Base-by-base conservation (phyloP, 176 grass and related monocot species). In the Thinopyrum elongatum region DNA sequence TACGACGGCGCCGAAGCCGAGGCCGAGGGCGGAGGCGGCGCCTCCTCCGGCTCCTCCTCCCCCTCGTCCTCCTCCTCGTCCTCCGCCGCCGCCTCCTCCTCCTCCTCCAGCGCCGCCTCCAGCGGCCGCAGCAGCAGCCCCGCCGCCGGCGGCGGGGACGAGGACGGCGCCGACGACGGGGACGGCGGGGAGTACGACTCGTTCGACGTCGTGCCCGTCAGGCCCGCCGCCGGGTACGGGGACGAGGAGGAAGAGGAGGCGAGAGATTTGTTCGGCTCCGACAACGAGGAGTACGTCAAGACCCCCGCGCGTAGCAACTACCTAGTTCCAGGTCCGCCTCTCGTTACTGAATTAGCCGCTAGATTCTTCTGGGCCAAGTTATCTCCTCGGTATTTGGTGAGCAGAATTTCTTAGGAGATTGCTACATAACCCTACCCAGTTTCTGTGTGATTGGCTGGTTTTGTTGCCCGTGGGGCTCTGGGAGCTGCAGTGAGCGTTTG, bases 221-320 rank as follows among this genome's bases (percentile, higher is more conserved):
- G 63, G 80, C 35, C 59, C 53, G 28, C 79, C 17, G 76, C 31
- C 10, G 86, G 81, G 22, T 85, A 70, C 11, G 78, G 71, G 75
- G 85, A 88, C 10, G 88, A 83, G 0, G 88, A 83, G 29, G 83
- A 84, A 11, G 82, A 85, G 38, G 93, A 95, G 15, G 90, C 94
- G 35, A 93, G 85, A 61, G 94, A 99, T 93, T 88, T 99, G 65
- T 99, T 99, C 84, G 97, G 94, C 51, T 90, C 90, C 57, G 97
- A 99, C 67, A 99, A 99, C 77, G 94, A 94, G 67, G 90, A 95
- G 35, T 99, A 96, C 81, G 77, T 91, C 70, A 95, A 78, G 75
- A 99, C 94, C 33, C 88, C 85, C 36, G 88, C 94, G 19, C 86
- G 86, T 28, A 96, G 94, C 59, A 29, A 79, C 57, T 99, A 89